Percentiles rank a stretch among this genome's conserved stretches.
phyloP scores from a whole-genome alignment of 176 grass and related monocot species.

The Oryza rufipogon region DNA sequence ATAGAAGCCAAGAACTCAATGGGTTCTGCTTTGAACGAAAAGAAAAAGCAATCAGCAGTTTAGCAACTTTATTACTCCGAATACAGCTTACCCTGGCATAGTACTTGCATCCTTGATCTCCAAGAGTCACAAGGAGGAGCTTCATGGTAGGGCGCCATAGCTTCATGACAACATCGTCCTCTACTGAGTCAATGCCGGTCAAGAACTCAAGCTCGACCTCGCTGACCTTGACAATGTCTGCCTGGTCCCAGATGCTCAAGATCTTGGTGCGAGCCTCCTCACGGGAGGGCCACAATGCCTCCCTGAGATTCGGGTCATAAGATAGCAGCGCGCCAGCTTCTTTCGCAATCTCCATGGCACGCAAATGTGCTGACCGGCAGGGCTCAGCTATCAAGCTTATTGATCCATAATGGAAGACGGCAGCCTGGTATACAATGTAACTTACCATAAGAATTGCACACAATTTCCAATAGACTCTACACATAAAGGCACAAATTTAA shows the following conservation, averaged over 20 bases:
- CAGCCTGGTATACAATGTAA: constrained; percentile 51
- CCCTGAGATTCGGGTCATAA: constrained; percentile 86
- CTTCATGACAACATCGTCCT: constrained; percentile 78
- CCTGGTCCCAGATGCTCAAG: constrained; percentile 94
- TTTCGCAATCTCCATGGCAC: constrained; percentile 77
- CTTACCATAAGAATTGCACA: neutral
- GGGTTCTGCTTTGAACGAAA: neutral
- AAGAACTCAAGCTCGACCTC: constrained; percentile 91
- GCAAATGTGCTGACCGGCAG: constrained; percentile 80
- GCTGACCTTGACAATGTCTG: constrained; percentile 96
- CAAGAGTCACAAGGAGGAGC: constrained; percentile 84
- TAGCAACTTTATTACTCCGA: neutral
- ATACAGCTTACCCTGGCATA: constrained; percentile 64
- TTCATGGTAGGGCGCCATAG: constrained; percentile 82
- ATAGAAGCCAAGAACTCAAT: neutral
- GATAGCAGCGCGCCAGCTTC: constrained; percentile 86
- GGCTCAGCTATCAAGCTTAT: constrained; percentile 95
- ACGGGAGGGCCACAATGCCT: constrained; percentile 83
- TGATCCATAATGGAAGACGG: constrained; percentile 91
- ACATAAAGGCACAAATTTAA: neutral
- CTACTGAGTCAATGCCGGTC: constrained; percentile 69
- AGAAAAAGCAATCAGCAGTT: neutral
- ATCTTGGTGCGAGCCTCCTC: constrained; percentile 81
- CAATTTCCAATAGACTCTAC: constrained; percentile 3
- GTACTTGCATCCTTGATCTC: constrained; percentile 93